Percentiles rank a stretch among this genome's conserved stretches.
phyloP scores from a whole-genome alignment of 257 asterid species.

The Agastache rugosa region DNA sequence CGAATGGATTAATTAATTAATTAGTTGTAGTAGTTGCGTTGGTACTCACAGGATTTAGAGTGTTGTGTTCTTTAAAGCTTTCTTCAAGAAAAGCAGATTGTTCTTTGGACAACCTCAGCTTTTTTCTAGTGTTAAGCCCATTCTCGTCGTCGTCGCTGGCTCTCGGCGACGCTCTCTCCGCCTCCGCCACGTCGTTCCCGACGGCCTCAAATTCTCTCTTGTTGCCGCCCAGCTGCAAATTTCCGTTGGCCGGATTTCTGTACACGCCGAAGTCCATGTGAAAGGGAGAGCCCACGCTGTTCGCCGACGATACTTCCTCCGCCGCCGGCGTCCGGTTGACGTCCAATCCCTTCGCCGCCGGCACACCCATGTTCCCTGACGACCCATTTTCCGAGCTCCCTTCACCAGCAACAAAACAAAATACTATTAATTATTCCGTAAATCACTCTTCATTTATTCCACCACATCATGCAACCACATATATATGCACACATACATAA shows the following conservation, averaged over 20 bases:
- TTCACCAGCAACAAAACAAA: conserved; percentile 11
- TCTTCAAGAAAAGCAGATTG: conserved; percentile 89
- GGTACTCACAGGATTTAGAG: conserved; percentile 82
- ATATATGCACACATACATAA: not conserved
- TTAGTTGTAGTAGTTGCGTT: too few species aligned
- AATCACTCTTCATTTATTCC: not conserved
- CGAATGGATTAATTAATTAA: too few species aligned
- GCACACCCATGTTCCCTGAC: conserved; percentile 49
- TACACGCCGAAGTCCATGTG: conserved; percentile 54
- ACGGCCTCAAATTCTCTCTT: conserved; percentile 42
- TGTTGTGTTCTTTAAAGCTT: conserved; percentile 80
- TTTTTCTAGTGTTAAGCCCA: conserved; percentile 61
- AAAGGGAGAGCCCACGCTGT: conserved; percentile 65
- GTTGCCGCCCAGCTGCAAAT: conserved; percentile 33
- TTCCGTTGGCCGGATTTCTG: conserved; percentile 36
- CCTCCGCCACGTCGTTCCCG: conserved; percentile 57
- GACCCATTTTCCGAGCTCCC: conserved; percentile 88
- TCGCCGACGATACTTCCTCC: conserved; percentile 74
- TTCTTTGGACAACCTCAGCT: conserved; percentile 77
- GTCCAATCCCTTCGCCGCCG: conserved; percentile 59
- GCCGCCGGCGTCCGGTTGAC: conserved; percentile 56
- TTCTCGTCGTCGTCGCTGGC: conserved; percentile 82
- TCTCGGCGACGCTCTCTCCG: conserved; percentile 53
- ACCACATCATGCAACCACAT: not conserved
- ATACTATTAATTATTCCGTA: too few species aligned